A percentile compares a stretch with the other conserved stretches of the same genome.
Conservation (phyloP, 2,329 filamentous ascomycete species). For the Magnaporthiopsis rhizophila region DNA sequence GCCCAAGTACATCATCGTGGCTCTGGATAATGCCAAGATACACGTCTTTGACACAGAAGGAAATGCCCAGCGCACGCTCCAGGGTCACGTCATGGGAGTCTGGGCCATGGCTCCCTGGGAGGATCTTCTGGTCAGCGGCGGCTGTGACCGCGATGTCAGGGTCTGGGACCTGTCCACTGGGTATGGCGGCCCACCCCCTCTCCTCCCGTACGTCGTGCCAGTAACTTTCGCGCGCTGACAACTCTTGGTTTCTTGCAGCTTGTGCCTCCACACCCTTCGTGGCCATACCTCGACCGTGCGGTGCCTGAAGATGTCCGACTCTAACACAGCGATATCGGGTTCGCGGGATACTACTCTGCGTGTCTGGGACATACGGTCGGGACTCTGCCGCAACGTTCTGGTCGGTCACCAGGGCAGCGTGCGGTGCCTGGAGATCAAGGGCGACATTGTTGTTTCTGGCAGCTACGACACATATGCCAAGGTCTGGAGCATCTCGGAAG, state of each 20-base stretch:
- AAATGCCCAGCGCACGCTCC: slow-evolving; percentile 76
- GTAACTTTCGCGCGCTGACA: background rate
- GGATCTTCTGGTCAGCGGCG: slow-evolving; percentile 88
- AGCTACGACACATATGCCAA: slow-evolving; percentile 96
- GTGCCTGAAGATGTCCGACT: slow-evolving; percentile 95
- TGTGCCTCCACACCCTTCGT: slow-evolving; percentile 72
- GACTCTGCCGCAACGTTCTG: slow-evolving; percentile 82
- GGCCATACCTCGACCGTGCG: slow-evolving; percentile 95
- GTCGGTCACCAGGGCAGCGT: slow-evolving; percentile 95
- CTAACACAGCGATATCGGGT: slow-evolving; percentile 89
- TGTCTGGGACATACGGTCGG: slow-evolving; percentile 88
- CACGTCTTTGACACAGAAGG: slow-evolving; percentile 95
- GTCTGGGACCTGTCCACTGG: slow-evolving; percentile 95
- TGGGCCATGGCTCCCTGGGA: slow-evolving; percentile 99
- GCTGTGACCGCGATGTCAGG: slow-evolving; percentile 90
- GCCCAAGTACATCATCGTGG: slow-evolving; percentile 93
- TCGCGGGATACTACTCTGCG: slow-evolving; percentile 90
- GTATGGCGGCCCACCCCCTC: slow-evolving; percentile 39
- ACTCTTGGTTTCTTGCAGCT: slow-evolving; percentile 35
- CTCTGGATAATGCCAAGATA: slow-evolving; percentile 95
- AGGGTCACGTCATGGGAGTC: slow-evolving; percentile 97
- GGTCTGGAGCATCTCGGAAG: slow-evolving; percentile 97
- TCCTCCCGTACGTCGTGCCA: background rate
- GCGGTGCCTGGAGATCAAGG: slow-evolving; percentile 89
- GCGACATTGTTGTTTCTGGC: slow-evolving; percentile 93